A percentile compares a stretch with the other conserved stretches of the same genome.
Evolutionary conservation across 2,329 filamentous ascomycete genomes (phyloP).

Genomic region (Exserohilum rostratum): DNA sequence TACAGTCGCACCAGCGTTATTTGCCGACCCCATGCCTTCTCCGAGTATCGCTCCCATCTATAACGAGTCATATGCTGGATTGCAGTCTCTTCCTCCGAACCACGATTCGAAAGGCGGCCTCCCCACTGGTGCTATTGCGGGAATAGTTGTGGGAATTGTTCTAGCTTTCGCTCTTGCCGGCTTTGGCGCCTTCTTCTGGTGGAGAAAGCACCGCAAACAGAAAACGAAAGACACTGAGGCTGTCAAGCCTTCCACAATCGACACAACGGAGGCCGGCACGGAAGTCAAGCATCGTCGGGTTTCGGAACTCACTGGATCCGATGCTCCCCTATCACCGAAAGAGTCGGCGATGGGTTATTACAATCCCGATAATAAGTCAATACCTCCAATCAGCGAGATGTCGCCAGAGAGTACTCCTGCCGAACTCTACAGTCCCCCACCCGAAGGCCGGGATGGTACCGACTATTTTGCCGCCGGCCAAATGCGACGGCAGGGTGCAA

Average conservation of each 20-base stretch:
- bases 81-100: background rate
- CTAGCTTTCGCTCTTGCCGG: conserved; percentile 30
- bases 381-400: conserved; percentile 44
- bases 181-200: conserved; percentile 37
- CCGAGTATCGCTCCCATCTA: conserved; percentile 33
- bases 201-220: conserved; percentile 26
- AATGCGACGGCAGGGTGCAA: conserved; percentile 28
- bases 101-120: conserved; percentile 20
- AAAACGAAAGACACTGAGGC: conserved; percentile 2
- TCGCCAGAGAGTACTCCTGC: conserved; percentile 40
- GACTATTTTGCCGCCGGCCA: conserved; percentile 39
- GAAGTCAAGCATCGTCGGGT: conserved; percentile 41
- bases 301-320: conserved; percentile 44
- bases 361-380: conserved; percentile 28
- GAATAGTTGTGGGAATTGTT: conserved; percentile 44
- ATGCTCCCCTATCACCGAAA: conserved; percentile 34
- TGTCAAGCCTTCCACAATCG: conserved; percentile 23
- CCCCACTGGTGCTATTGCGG: conserved; percentile 39
- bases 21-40: conserved; percentile 27
- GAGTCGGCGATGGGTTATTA: conserved; percentile 36
- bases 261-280: conserved; percentile 7
- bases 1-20: conserved; percentile 36
- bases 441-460: conserved; percentile 13
- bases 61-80: conserved; percentile 21
- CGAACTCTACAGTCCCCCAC: conserved; percentile 43